phyloP scores from a whole-genome alignment of 148 eudicot species.

The Vaccinium darrowii region DNA sequence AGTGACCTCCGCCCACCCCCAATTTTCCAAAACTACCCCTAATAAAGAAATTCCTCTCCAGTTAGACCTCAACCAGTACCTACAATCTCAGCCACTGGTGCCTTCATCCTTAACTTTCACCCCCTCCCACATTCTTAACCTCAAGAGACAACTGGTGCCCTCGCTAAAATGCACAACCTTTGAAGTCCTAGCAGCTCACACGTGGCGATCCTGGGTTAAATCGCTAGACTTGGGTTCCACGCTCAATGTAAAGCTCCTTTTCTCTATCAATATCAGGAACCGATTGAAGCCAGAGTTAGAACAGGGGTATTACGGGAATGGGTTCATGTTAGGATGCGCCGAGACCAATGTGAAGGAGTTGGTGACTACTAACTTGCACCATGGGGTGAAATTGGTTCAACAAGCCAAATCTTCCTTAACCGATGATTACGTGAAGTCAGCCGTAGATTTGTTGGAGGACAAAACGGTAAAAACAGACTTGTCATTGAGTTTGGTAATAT shows the following conservation, averaged over 20 bases:
- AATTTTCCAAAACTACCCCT: slow-evolving; percentile 33
- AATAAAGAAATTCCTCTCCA: slow-evolving; percentile 14
- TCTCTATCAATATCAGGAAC: slow-evolving; percentile 64
- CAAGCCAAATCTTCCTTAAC: slow-evolving; percentile 58
- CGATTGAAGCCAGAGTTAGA: slow-evolving; percentile 41
- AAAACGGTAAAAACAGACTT: slow-evolving; percentile 56
- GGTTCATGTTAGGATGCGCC: slow-evolving; percentile 82
- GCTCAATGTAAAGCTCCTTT: slow-evolving; percentile 58
- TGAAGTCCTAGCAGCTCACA: slow-evolving; percentile 79
- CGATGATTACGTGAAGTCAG: slow-evolving; percentile 54
- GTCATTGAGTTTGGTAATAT: slow-evolving; percentile 58
- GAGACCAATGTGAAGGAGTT: slow-evolving; percentile 56
- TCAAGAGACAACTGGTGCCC: slow-evolving; percentile 59
- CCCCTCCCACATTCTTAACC: slow-evolving; percentile 46
- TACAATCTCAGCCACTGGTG: slow-evolving; percentile 61
- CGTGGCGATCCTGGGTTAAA: slow-evolving; percentile 86
- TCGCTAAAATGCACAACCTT: slow-evolving; percentile 84
- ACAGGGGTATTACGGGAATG: slow-evolving; percentile 81
- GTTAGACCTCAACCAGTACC: slow-evolving; percentile 34
- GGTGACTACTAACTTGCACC: slow-evolving; percentile 40
- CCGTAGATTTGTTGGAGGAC: slow-evolving; percentile 64
- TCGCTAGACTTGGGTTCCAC: slow-evolving; percentile 46
- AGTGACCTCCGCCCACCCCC: slow-evolving; percentile 48
- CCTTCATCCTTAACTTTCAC: slow-evolving; percentile 66
- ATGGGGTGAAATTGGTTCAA: slow-evolving; percentile 64